Conservation (phyloP, 768 basidiomycete genomes). For the Rubroboletus pulcherrimus region DNA sequence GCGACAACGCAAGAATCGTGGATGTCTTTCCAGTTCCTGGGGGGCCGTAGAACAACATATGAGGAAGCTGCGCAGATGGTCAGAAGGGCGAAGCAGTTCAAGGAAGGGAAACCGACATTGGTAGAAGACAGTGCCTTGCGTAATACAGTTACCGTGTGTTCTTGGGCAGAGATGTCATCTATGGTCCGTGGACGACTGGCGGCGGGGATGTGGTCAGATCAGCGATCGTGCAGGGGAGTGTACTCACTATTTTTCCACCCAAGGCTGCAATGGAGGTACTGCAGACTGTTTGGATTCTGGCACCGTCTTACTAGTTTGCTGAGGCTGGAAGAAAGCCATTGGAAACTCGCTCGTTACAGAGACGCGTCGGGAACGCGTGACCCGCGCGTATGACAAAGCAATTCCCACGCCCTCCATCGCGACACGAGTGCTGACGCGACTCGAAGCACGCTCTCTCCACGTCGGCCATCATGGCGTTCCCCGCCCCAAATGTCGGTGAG, state of each 20-base stretch:
- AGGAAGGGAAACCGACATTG: constrained; percentile 56
- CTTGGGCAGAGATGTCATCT: constrained; percentile 96
- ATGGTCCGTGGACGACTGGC: constrained; percentile 93
- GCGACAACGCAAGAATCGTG: constrained; percentile 89
- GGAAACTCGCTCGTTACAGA: background rate
- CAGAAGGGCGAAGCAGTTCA: background rate
- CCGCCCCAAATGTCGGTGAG: constrained; percentile 17
- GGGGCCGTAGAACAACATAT: constrained; percentile 99
- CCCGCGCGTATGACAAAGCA: constrained; percentile 31
- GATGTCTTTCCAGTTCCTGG: constrained; percentile 99
- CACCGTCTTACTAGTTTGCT: constrained; percentile 36
- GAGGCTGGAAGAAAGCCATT: constrained; percentile 68
- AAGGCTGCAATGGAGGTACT: constrained; percentile 73
- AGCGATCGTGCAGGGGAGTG: background rate
- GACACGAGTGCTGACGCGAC: constrained; percentile 23
- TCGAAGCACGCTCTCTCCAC: constrained; percentile 6
- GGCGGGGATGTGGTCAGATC: constrained; percentile 3
- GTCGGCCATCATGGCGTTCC: constrained; percentile 20
- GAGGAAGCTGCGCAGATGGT: constrained; percentile 69
- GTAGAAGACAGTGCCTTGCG: constrained; percentile 87
- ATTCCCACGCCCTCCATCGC: constrained; percentile 28
- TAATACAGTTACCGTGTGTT: constrained; percentile 91
- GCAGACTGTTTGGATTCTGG: constrained; percentile 41
- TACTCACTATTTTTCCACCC: constrained; percentile 97
- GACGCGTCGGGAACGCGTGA: constrained; percentile 49